Evolutionary conservation across 805 yeast genomes (phyloP).

Genomic region (Spathaspora girioi): DNA sequence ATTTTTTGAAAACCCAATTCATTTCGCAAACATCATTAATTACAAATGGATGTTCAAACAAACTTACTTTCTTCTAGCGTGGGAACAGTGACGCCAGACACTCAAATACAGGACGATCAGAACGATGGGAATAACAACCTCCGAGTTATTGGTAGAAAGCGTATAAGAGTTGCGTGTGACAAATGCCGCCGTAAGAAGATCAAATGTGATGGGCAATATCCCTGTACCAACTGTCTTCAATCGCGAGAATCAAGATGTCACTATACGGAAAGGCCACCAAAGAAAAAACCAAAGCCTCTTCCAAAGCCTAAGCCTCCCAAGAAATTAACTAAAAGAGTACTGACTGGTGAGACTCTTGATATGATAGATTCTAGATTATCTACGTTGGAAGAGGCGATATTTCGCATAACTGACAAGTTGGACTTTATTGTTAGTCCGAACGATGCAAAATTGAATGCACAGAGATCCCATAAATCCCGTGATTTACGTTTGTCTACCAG

Average conservation of each 20-base stretch:
- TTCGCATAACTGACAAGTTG: constrained; percentile 16
- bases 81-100: neutral
- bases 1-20: no score
- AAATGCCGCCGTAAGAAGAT: constrained; percentile 30
- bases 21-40: no score
- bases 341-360: constrained; percentile 11
- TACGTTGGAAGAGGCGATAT: constrained; percentile 18
- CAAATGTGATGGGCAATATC: constrained; percentile 28
- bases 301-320: constrained; percentile 4
- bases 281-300: constrained; percentile 1
- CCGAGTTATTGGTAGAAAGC: constrained; percentile 7
- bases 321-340: constrained; percentile 3
- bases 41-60: neutral
- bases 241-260: constrained; percentile 18
- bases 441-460: neutral
- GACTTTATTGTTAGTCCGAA: constrained; percentile 3
- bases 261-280: constrained; percentile 17
- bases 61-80: neutral
- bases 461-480: neutral
- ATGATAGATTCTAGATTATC: constrained; percentile 18
- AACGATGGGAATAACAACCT: neutral
- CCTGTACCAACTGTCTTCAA: constrained; percentile 26
- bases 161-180: constrained; percentile 29
- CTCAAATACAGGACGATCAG: neutral
- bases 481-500: neutral